Evolutionary conservation across 2,329 filamentous ascomycete species (phyloP), one percentile per base, ranked within the genome.

Genomic region (Penicillium italicum): DNA sequence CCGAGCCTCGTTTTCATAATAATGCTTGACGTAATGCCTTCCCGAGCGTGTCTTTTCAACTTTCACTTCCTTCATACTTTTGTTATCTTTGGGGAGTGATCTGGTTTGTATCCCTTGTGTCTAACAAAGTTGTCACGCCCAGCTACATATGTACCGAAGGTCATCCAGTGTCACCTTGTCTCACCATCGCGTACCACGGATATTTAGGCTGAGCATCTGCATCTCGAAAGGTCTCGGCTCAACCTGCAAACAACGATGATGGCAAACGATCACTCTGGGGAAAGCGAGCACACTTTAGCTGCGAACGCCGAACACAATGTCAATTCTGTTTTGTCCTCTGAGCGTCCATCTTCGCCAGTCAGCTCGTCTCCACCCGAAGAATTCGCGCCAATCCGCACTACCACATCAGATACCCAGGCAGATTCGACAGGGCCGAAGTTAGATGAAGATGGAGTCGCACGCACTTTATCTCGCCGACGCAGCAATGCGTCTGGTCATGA

Each of bases 381-480:
- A 31, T 59, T 56, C 14, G 53, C 47, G 8, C 56, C 63, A 30
- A 59, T 60, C n/a, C 53, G 44, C 28, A 62, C 41, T 11, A 42
- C 38, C 5, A 20, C 43, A 20, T 60, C 63, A 2, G 33, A 45
- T 1, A 14, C 53, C 9, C 43, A 53, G 12, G 9, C 14, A 43
- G 22, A 36, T 42, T 22, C 26, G 7, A 18, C 26, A 7, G 40
- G 42, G 36, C 20, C 49, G 30, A 50, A 52, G 2, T 28, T 61
- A n/a, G 57, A 56, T 4, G 57, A 69, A 5, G 50, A 63, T 44
- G 53, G 59, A 0, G 55, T 67, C 8, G 45, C 55, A 2, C 60
- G 58, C 18, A 64, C 65, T 12, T 50, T 69, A 44, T 69, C 69
- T 55, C 63, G 60, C 5, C 60, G 70, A 56, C 61, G 58, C 8